A percentile compares a stretch with the other conserved stretches of the same genome.
phyloP scores from a whole-genome alignment of 371 early-diverging fungal genomes.

The Mortierella sp. region DNA sequence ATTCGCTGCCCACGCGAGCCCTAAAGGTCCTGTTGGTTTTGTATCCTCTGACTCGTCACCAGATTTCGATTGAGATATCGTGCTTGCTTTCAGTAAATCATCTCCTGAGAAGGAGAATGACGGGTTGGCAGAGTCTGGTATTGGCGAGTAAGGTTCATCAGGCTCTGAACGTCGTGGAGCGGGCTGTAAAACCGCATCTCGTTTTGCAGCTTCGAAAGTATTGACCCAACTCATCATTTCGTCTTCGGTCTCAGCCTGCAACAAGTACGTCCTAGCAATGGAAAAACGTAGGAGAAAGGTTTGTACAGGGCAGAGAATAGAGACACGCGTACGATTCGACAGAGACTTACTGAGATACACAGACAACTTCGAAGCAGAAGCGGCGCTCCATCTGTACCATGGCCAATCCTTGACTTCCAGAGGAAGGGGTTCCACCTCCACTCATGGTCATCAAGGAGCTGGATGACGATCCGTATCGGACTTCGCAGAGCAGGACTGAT shows the following conservation, averaged over 20 bases:
- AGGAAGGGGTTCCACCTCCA: slow-evolving; percentile 35
- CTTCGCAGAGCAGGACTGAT: slow-evolving; percentile 69
- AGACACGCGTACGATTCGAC: too few relatives aligned
- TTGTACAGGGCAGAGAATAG: slow-evolving; percentile 1
- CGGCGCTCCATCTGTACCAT: slow-evolving; percentile 69
- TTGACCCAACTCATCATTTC: slow-evolving; percentile 77
- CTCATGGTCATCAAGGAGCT: slow-evolving; percentile 25
- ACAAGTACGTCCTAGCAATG: slow-evolving; percentile 55
- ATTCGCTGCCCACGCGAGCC: slow-evolving; percentile 46
- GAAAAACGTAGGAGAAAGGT: neutral
- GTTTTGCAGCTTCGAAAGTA: slow-evolving; percentile 72
- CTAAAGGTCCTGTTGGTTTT: slow-evolving; percentile 17
- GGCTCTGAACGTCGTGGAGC: slow-evolving; percentile 26
- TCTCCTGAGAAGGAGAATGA: slow-evolving; percentile 42
- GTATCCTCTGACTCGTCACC: slow-evolving; percentile 15
- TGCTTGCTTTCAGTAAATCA: slow-evolving; percentile 12
- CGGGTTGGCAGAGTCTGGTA: slow-evolving; percentile 25
- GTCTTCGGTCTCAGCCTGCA: slow-evolving; percentile 78
- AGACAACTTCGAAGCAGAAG: slow-evolving; percentile 80
- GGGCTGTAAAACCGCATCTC: slow-evolving; percentile 24
- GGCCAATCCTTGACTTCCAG: slow-evolving; percentile 48
- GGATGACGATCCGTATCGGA: slow-evolving; percentile 57
- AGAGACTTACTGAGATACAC: slow-evolving; percentile 69
- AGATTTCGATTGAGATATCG: neutral
- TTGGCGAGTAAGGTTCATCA: slow-evolving; percentile 49